Evolutionary conservation across 176 grass and related monocot species (phyloP), one percentile per base, ranked within the genome.

Genomic region (Bothriochloa decipiens): DNA sequence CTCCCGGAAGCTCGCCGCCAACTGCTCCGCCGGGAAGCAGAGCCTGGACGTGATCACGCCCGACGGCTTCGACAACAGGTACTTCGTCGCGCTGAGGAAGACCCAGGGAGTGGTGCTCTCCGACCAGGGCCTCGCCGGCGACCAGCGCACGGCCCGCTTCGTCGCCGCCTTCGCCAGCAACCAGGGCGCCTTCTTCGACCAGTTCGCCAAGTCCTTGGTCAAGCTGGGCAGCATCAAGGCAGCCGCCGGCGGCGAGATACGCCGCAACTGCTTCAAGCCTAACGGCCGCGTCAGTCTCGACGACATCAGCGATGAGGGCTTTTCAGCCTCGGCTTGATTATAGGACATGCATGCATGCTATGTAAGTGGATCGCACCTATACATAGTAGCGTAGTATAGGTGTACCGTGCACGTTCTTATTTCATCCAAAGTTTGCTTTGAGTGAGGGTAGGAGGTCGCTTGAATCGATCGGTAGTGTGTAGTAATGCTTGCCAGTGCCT

Each of bases 141-240:
- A 92, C 85, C 2, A 46, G 0, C 4, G 46, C 45, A 92, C 87
- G 57, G 64, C 65, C 29, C 62, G 71, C 46, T 47, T 62, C 46
- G 87, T 78, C 50, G 23, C 35, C 2, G 65, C 55, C 9, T 91
- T 88, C 80, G 23, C 88, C 1, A 57, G 71, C 52, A 80, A 92
- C 52, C 52, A 89, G 75, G 46, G 0, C 4, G 82, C 77, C 8
- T 92, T 92, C 91, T 92, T 92, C 60, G 29, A 68, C 0, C 76
- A 90, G 84, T 92, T 92, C 74, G 23, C 81, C 0, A 14, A 3
- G 40, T 84, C 91, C 39, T 71, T 90, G 87, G 53, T 80, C 8
- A 92, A 86, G 87, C 70, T 92, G 75, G 79, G 90, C 79, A 55
- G 76, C 75, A 70, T 92, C n/a, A 49, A 8, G 40, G 83, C 63